Percentiles rank a stretch among this genome's conserved stretches.
Evolutionary conservation across 495 filamentous ascomycete species (phyloP).

Genomic region (Annulohypoxylon maeteangense): DNA sequence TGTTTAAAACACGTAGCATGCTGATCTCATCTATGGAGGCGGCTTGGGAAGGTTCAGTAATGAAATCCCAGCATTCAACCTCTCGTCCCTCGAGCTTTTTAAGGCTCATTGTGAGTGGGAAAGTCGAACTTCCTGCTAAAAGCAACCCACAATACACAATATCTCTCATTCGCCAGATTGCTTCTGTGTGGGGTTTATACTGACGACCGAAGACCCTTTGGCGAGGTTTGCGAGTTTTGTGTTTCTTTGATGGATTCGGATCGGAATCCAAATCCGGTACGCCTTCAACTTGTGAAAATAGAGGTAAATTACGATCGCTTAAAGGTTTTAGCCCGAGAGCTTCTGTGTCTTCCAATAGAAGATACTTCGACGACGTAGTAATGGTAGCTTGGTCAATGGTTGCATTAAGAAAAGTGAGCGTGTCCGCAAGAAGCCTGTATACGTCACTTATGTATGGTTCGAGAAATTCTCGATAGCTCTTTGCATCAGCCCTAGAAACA

Average conservation of each 20-base stretch:
- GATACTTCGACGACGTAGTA: slow-evolving; percentile 44
- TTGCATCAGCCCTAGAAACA: slow-evolving; percentile 50
- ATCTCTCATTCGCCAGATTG: slow-evolving; percentile 49
- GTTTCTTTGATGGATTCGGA: slow-evolving; percentile 12
- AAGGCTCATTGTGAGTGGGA: slow-evolving; percentile 33
- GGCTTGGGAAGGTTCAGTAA: slow-evolving; percentile 22
- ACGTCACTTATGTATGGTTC: slow-evolving; percentile 56
- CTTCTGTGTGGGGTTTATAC: slow-evolving; percentile 43
- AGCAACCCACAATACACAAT: slow-evolving; percentile 49
- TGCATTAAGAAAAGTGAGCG: slow-evolving; percentile 49
- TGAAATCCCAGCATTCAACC: slow-evolving; percentile 42
- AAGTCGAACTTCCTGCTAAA: slow-evolving; percentile 37
- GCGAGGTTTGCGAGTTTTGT: slow-evolving; percentile 41
- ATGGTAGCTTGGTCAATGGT: slow-evolving; percentile 43
- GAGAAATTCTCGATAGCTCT: slow-evolving; percentile 52
- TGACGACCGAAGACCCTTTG: slow-evolving; percentile 44
- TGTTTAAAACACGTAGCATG: slow-evolving; percentile 37
- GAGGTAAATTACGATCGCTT: slow-evolving; percentile 42
- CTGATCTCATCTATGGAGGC: slow-evolving; percentile 24
- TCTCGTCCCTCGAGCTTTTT: slow-evolving; percentile 32
- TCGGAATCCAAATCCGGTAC: neutral
- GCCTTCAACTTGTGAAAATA: slow-evolving; percentile 38
- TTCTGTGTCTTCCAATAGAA: slow-evolving; percentile 56
- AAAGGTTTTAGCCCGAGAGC: slow-evolving; percentile 56
- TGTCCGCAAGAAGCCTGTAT: slow-evolving; percentile 51